Conservation (phyloP, 2,329 filamentous ascomycete genomes). For the Arthrinium phaeospermum region DNA sequence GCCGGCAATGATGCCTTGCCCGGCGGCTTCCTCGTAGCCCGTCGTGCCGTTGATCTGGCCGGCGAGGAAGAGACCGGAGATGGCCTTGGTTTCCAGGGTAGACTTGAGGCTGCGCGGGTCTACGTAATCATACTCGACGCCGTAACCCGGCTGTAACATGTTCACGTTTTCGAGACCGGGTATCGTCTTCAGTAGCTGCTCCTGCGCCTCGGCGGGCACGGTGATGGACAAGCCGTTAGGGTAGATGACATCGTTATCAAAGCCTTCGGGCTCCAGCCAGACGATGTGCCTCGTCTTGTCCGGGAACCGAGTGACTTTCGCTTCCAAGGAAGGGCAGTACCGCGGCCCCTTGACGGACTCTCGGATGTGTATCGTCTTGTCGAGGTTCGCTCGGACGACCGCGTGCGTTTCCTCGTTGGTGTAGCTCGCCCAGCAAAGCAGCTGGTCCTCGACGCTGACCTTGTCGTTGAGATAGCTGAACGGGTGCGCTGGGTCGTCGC, state of each 20-base stretch:
- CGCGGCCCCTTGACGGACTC: conserved; percentile 93
- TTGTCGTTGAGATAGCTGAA: conserved; percentile 88
- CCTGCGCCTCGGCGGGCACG: conserved; percentile 85
- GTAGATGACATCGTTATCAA: conserved; percentile 87
- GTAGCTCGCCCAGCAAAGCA: conserved; percentile 85
- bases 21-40: conserved; percentile 96
- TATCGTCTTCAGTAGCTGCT: conserved; percentile 83
- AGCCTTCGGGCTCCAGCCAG: conserved; percentile 97
- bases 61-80: conserved; percentile 86
- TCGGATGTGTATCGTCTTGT: conserved; percentile 94
- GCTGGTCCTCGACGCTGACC: conserved; percentile 80
- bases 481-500: conserved; percentile 84
- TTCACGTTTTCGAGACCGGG: conserved; percentile 84
- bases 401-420: conserved; percentile 85
- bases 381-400: conserved; percentile 85
- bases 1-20: conserved; percentile 89
- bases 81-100: conserved; percentile 94
- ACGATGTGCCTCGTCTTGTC: conserved; percentile 84
- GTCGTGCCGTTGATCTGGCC: conserved; percentile 99
- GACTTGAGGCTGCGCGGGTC: conserved; percentile 86
- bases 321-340: conserved; percentile 95
- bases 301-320: conserved; percentile 87
- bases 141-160: conserved; percentile 95
- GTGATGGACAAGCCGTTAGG: conserved; percentile 99
- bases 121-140: conserved; percentile 98